These are phyloP conservation scores for Hanseniaspora thailandica DNA, from an alignment of 805 yeast genomes.

Conservation along the genomic window DNA sequence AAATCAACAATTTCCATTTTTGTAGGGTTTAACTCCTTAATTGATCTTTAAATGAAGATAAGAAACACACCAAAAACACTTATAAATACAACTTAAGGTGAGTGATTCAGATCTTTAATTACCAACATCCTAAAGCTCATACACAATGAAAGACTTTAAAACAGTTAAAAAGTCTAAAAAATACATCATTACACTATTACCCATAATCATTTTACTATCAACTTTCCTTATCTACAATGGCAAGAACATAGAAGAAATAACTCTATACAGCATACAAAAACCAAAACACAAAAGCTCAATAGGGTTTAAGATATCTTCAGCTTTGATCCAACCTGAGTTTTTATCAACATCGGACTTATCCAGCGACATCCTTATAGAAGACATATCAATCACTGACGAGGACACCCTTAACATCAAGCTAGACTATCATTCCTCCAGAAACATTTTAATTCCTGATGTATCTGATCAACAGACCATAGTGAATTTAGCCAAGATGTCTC, in stretches of 20 bases:
- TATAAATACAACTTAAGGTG: no score
- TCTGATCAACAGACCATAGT: conserved; percentile 27
- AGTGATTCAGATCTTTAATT: neutral
- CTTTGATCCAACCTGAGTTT: neutral
- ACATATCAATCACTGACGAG: neutral
- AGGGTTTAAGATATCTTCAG: neutral
- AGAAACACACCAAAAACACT: neutral
- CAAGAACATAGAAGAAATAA: neutral
- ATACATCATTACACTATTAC: neutral
- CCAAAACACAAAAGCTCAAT: neutral
- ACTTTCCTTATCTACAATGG: neutral
- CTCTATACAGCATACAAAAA: neutral
- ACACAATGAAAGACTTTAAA: neutral
- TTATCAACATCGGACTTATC: conserved; percentile 15
- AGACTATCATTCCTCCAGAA: neutral
- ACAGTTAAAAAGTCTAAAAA: neutral
- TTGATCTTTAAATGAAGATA: no score
- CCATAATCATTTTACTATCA: neutral
- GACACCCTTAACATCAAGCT: neutral
- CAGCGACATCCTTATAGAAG: conserved; percentile 10
- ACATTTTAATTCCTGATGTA: conserved; percentile 27
- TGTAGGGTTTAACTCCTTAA: no score
- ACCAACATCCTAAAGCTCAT: neutral
- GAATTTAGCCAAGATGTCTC: conserved; percentile 40
- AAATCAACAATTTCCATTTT: no score